Conservation (phyloP, 352 stramenopile species). For the Phytopythium vexans region DNA sequence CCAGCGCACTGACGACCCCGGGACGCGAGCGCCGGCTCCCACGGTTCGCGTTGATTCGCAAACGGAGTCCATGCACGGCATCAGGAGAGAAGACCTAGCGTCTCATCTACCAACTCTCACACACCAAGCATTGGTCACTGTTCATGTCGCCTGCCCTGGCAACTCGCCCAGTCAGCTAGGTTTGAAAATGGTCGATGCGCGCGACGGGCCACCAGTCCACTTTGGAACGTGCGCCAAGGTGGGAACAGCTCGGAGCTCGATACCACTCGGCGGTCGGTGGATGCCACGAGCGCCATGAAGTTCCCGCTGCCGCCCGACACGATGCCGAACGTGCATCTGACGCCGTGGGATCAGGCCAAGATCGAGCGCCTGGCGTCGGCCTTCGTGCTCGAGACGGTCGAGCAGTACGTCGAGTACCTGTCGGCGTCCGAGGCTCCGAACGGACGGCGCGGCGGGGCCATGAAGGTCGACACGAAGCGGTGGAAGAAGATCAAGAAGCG, state of each 20-base stretch:
- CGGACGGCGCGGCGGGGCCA: constrained; percentile 1
- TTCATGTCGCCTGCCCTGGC: no score
- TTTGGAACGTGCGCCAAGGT: no score
- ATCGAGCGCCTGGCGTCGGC: constrained; percentile 24
- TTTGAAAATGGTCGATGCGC: no score
- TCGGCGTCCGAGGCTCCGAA: not conserved
- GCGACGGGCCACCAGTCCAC: no score
- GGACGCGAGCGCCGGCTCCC: no score
- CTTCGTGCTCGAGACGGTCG: constrained; percentile 26
- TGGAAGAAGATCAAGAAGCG: constrained; percentile 32
- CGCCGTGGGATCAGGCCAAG: constrained; percentile 12
- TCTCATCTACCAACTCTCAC: no score
- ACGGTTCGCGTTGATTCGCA: no score
- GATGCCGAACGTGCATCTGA: constrained; percentile 18
- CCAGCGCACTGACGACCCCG: no score
- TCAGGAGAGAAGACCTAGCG: no score
- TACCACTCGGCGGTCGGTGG: not conserved
- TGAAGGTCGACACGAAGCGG: constrained; percentile 16
- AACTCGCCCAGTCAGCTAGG: no score
- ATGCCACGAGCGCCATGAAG: constrained; percentile 17
- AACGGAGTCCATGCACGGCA: no score
- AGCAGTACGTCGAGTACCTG: constrained; percentile 31
- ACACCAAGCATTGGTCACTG: no score
- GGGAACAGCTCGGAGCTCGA: not conserved
- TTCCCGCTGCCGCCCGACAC: constrained; percentile 21